phyloP scores from a whole-genome alignment of 1,139 yeast species.

The Suhomyces ambrosiae region DNA sequence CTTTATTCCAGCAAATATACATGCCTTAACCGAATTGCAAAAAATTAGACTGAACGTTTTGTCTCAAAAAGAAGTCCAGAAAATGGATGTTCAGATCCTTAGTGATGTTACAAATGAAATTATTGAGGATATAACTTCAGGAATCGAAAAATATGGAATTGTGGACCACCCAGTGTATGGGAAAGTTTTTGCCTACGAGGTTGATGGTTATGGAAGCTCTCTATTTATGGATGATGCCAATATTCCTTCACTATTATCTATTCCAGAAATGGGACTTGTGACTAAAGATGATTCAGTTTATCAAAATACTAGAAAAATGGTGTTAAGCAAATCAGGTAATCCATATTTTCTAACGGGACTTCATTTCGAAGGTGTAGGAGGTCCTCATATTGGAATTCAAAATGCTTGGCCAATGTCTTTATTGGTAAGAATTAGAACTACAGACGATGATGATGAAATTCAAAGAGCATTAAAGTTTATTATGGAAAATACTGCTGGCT shows the following conservation, averaged over 20 bases:
- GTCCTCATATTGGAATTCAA: conserved; percentile 82
- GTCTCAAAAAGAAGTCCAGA: conserved; percentile 14
- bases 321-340: conserved; percentile 67
- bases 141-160: conserved; percentile 66
- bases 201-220: conserved; percentile 82
- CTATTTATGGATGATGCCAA: conserved; percentile 90
- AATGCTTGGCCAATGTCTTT: conserved; percentile 93
- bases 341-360: conserved; percentile 73
- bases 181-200: conserved; percentile 81
- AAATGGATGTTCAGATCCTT: conserved; percentile 15
- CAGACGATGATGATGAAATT: conserved; percentile 73
- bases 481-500: conserved; percentile 63
- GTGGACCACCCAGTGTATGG: conserved; percentile 71
- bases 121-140: conserved; percentile 49
- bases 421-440: conserved; percentile 70
- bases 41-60: conserved; percentile 27
- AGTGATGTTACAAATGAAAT: conserved; percentile 31
- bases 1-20: conserved; percentile 86
- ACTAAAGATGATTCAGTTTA: conserved; percentile 57
- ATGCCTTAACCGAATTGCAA: conserved; percentile 63
- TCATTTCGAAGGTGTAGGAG: conserved; percentile 77
- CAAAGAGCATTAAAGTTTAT: conserved; percentile 48
- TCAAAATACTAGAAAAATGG: conserved; percentile 78
- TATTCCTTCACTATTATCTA: conserved; percentile 75
- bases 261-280: conserved; percentile 79